Base-by-base conservation (phyloP, 768 basidiomycete genomes). In the Kwoniella heveanensis region DNA sequence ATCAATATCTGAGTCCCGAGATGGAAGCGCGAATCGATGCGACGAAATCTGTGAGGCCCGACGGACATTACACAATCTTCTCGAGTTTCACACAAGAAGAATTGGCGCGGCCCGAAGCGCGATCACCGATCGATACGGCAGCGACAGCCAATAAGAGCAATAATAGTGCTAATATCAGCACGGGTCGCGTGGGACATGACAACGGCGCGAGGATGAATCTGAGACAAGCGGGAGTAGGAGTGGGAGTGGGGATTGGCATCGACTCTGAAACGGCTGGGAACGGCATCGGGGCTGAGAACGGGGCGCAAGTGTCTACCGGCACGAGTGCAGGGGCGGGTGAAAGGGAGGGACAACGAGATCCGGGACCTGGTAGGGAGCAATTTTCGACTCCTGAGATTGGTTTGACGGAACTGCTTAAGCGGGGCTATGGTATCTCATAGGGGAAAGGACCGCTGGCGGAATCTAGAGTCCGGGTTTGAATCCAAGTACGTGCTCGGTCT, bases 21-120 rank as follows among this genome's bases (percentile, higher is more conserved):
- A 44, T 44, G 39, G 39, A 44, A 44, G 39, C 39, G 4, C 39
- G 39, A 19, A 44, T 44, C 15, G 39, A 44, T 17, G 39, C 39
- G 15, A 44, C 39, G 39, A 44, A 44, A 17, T 44, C 15, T 44
- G 39, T 52, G 51, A 52, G 22, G 8, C 51, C 51, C 26, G 49
- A 25, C 29, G 51, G 26, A 2, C 51, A 52, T 19, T n/a, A n/a
- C 26, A 27, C 26, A 1, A 17, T 25, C 17, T 25, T 25, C 8
- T 26, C 29, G 5, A 52, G 19, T 27, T 27, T 52, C 13, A 52
- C 51, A 21, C 26, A 52, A 13, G 51, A 52, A 9, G 51, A 52
- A n/a, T 12, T 52, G 26, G 51, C 51, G 51, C 5, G 25, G 21
- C 9, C 48, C 19, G 48, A 50, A 21, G 17, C 9, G 2, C 48